Evolutionary conservation across 148 eudicot genomes (phyloP).

Genomic region (Dianthus caryophyllus): DNA sequence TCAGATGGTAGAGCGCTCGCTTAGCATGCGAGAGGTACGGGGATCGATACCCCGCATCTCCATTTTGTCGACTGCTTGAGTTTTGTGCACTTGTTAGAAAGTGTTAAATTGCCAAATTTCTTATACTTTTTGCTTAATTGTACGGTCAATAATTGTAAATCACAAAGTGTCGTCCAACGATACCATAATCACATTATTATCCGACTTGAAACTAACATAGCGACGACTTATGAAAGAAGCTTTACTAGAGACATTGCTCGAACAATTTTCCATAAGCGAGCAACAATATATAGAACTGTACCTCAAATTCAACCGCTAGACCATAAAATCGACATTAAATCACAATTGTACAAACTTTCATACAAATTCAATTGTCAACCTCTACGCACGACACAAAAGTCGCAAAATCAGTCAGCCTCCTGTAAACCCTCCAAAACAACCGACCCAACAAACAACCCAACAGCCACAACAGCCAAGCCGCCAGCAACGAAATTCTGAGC

Average conservation of each 20-base stretch:
- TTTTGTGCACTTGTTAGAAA: too few relatives aligned
- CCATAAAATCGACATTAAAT: not conserved
- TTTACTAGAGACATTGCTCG: too few relatives aligned
- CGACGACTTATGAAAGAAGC: too few relatives aligned
- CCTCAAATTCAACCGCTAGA: not conserved
- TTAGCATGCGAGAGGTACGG: constrained; percentile 99
- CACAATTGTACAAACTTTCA: not conserved
- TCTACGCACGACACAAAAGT: not conserved
- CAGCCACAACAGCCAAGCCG: constrained; percentile 46
- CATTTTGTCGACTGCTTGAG: too few relatives aligned
- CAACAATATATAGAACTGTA: not conserved
- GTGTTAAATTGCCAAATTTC: too few relatives aligned
- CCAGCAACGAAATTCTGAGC: constrained; percentile 58
- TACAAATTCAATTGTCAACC: not conserved
- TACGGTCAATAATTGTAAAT: too few relatives aligned
- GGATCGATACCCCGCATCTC: constrained; percentile 99
- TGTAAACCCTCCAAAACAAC: constrained; percentile 78
- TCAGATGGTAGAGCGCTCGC: constrained; percentile 99
- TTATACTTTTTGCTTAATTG: too few relatives aligned
- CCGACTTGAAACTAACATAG: too few relatives aligned
- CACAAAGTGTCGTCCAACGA: too few relatives aligned
- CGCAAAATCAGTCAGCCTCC: constrained; percentile 64
- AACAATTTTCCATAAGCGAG: not conserved
- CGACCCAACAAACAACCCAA: constrained; percentile 74
- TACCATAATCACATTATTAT: too few relatives aligned